Conservation (phyloP, 169 alveolate genomes). For the Eimeria acervulina region DNA sequence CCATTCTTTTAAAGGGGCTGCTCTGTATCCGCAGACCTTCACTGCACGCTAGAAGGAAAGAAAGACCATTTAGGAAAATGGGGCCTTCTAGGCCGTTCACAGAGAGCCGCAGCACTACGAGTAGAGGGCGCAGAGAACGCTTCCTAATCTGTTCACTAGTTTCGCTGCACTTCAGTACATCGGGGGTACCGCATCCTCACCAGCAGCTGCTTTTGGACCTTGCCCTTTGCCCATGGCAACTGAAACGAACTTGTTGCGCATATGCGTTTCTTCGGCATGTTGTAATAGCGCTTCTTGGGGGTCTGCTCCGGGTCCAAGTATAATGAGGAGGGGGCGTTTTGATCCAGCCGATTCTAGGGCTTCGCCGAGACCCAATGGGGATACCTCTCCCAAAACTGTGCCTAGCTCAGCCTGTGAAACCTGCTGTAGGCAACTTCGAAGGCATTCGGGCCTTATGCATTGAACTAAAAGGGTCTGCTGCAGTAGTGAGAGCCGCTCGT, state of each 20-base stretch:
- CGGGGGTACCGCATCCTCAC: conserved; percentile 8
- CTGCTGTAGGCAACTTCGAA: conserved; percentile 90
- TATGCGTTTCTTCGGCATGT: conserved; percentile 89
- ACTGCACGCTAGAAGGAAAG: background rate
- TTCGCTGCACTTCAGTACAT: background rate
- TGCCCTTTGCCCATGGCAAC: conserved; percentile 89
- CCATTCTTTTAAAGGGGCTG: background rate
- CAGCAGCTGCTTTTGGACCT: conserved; percentile 86
- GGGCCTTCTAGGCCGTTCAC: background rate
- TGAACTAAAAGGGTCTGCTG: conserved; percentile 92
- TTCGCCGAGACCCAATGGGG: conserved; percentile 91
- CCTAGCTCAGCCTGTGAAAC: conserved; percentile 92
- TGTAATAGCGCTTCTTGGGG: conserved; percentile 93
- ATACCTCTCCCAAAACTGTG: conserved; percentile 89
- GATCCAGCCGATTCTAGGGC: conserved; percentile 92
- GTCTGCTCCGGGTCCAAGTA: conserved; percentile 95
- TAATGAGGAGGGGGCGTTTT: conserved; percentile 94
- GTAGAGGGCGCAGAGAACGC: background rate
- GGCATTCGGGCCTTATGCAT: conserved; percentile 94
- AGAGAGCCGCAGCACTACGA: background rate
- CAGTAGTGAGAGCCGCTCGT: conserved; percentile 88
- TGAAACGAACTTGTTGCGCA: conserved; percentile 85
- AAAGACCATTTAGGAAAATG: background rate
- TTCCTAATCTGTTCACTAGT: background rate
- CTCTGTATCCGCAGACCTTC: background rate